Percentiles rank a stretch among this genome's conserved stretches.
These are phyloP conservation scores for Medakamo hakoo DNA, from an alignment of 139 green algal genomes.

Conservation along the genomic window DNA sequence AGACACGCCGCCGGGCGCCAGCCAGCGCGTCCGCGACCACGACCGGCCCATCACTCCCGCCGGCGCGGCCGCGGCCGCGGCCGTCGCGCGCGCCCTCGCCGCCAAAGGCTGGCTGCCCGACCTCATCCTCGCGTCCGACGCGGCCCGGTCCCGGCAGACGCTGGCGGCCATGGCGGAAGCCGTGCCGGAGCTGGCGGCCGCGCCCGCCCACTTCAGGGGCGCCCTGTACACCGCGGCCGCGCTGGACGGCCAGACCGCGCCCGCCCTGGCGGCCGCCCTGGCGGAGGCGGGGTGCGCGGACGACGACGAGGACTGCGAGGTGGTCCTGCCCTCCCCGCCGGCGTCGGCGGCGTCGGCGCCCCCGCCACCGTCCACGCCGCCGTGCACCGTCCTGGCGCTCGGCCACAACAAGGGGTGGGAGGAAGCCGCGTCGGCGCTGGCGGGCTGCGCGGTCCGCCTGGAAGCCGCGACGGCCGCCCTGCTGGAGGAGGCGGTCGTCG, in stretches of 20 bases:
- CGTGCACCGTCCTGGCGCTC: conserved; percentile 57
- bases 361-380: no score
- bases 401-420: conserved; percentile 76
- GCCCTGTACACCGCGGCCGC: conserved; percentile 66
- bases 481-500: background rate
- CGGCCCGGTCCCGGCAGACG: conserved; percentile 39
- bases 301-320: conserved; percentile 14
- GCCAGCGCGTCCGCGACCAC: conserved; percentile 49
- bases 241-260: conserved; percentile 52
- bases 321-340: no score
- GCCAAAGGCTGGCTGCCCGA: conserved; percentile 53
- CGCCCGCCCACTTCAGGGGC: conserved; percentile 43
- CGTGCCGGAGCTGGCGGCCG: conserved; percentile 25
- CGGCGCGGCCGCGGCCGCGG: conserved; percentile 14
- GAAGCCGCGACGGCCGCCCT: background rate
- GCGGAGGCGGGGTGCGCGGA: conserved; percentile 11
- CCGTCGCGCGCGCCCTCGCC: conserved; percentile 5
- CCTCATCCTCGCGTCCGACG: conserved; percentile 32
- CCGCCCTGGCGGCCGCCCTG: background rate
- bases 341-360: no score
- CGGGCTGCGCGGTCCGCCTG: background rate
- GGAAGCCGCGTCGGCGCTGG: conserved; percentile 37
- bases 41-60: conserved; percentile 30
- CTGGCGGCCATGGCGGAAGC: conserved; percentile 50
- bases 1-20: background rate